Evolutionary conservation across 2,329 filamentous ascomycete species (phyloP).

Genomic region (Diaporthe citri): DNA sequence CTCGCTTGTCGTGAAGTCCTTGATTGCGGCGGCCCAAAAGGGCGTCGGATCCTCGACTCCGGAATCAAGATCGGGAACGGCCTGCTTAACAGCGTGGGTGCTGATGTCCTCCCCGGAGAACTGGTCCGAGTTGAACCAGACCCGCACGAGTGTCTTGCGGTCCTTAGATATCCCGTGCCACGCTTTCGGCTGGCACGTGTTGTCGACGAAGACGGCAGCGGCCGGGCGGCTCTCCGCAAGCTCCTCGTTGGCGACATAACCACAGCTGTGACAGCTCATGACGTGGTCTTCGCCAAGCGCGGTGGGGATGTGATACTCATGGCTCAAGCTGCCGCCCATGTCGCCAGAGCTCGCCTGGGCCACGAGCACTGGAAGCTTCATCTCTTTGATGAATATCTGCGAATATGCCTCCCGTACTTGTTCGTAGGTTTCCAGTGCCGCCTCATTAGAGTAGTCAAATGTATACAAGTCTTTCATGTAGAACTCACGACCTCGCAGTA

Average conservation of each 20-base stretch:
- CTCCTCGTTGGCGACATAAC: conserved; percentile 88
- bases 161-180: conserved; percentile 79
- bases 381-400: conserved; percentile 78
- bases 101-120: conserved; percentile 56
- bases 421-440: conserved; percentile 85
- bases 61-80: conserved; percentile 77
- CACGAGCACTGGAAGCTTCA: conserved; percentile 86
- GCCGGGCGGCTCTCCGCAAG: conserved; percentile 65
- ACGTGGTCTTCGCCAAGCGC: conserved; percentile 87
- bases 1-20: conserved; percentile 50
- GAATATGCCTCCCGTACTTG: conserved; percentile 80
- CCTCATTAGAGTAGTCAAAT: conserved; percentile 78
- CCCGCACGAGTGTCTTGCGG: conserved; percentile 75
- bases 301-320: conserved; percentile 92
- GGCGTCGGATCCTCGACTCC: conserved; percentile 71
- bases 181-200: conserved; percentile 9
- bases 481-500: conserved; percentile 91
- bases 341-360: conserved; percentile 94
- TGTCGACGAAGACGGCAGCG: background rate
- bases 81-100: conserved; percentile 72
- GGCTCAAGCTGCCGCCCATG: conserved; percentile 93
- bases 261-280: conserved; percentile 79
- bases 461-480: conserved; percentile 99
- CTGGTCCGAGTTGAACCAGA: conserved; percentile 65
- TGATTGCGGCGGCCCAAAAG: conserved; percentile 63